A percentile compares a stretch with the other conserved stretches of the same genome.
Evolutionary conservation across 2,329 filamentous ascomycete species (phyloP).

Genomic region (Fonsecaea erecta): DNA sequence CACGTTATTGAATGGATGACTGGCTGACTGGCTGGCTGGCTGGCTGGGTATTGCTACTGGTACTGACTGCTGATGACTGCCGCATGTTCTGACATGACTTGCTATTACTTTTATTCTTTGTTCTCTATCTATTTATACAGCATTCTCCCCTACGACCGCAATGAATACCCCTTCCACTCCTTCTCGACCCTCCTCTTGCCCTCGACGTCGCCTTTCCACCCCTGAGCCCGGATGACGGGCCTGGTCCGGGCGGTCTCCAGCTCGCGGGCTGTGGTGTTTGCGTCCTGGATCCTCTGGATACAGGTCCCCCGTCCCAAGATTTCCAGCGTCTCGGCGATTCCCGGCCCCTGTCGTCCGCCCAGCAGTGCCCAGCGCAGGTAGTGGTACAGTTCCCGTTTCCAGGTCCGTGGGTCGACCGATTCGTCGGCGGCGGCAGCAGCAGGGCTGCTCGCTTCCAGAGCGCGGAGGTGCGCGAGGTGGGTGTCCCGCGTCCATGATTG

Average conservation of each 20-base stretch:
- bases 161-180: constrained; percentile 30
- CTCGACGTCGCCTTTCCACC: constrained; percentile 25
- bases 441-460: constrained; percentile 17
- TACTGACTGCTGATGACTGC: too few species aligned
- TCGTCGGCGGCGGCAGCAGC: too few species aligned
- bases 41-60: too few species aligned
- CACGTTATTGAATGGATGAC: too few species aligned
- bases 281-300: constrained; percentile 50
- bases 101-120: background rate
- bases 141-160: constrained; percentile 1
- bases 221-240: constrained; percentile 19
- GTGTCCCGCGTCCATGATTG: constrained; percentile 48
- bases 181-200: constrained; percentile 33
- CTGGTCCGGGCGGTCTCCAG: constrained; percentile 17
- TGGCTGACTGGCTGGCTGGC: too few species aligned
- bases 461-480: constrained; percentile 47
- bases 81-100: too few species aligned
- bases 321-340: constrained; percentile 58
- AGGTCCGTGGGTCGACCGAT: constrained; percentile 15
- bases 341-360: constrained; percentile 59
- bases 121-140: background rate
- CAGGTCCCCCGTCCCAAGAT: constrained; percentile 61
- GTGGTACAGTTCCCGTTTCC: constrained; percentile 55
- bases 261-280: constrained; percentile 38
- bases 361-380: constrained; percentile 63